A percentile compares a stretch with the other conserved stretches of the same genome.
Conservation (phyloP, 108 stramenopile genomes). For the Ochromonas danica region DNA sequence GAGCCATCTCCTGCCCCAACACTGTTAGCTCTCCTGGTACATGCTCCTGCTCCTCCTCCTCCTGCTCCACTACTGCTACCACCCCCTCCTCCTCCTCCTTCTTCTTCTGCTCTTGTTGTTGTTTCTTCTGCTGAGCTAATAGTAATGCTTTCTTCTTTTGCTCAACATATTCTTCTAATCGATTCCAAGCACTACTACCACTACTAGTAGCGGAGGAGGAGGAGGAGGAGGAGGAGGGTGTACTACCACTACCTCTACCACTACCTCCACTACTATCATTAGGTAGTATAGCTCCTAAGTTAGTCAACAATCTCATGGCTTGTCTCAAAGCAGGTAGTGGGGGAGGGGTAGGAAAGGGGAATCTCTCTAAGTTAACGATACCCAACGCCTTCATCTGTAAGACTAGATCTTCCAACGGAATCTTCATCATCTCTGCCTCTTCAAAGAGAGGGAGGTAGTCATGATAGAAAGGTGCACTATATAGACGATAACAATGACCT, state of each 20-base stretch:
- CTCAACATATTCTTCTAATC: background rate
- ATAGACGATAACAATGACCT: slow-evolving; percentile 95
- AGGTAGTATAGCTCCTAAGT: slow-evolving; percentile 10
- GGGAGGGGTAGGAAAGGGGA: slow-evolving; percentile 23
- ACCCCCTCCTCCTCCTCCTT: no score
- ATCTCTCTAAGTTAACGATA: background rate
- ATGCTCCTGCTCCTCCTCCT: background rate
- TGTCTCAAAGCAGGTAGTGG: background rate
- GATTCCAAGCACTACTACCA: background rate
- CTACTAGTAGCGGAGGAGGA: background rate
- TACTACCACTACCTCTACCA: no score
- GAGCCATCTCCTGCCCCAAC: background rate
- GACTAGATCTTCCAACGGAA: slow-evolving; percentile 83
- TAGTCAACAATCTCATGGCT: slow-evolving; percentile 2
- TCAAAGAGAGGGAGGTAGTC: slow-evolving; percentile 77
- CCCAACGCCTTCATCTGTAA: slow-evolving; percentile 54
- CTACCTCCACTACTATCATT: no score
- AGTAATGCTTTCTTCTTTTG: background rate
- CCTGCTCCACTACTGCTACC: no score
- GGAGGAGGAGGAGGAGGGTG: background rate
- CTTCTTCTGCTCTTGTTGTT: background rate
- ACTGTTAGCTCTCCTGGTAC: background rate
- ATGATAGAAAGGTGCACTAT: slow-evolving; percentile 81
- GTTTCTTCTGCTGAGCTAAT: background rate
- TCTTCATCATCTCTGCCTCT: slow-evolving; percentile 72